These are phyloP conservation scores for Neovahlkampfia damariscottae DNA, from an alignment of 78 protist genomes.

Conservation along the genomic window DNA sequence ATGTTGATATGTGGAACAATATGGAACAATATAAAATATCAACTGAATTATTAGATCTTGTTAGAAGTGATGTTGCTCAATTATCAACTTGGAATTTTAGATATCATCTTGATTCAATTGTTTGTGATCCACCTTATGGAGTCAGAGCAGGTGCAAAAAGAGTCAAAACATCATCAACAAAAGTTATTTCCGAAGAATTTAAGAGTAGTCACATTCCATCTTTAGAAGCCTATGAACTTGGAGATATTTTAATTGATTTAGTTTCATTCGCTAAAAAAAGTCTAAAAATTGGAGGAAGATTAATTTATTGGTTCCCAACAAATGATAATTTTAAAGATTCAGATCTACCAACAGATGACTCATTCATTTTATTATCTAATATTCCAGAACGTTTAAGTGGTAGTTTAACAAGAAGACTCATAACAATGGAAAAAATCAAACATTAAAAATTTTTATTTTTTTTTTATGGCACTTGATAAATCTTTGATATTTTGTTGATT, in stretches of 20 bases:
- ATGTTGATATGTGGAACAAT: background rate
- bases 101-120: slow-evolving; percentile 31
- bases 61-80: background rate
- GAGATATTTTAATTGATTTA: background rate
- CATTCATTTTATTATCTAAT: background rate
- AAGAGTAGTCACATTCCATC: slow-evolving; percentile 4
- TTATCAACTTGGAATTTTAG: background rate
- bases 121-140: slow-evolving; percentile 49
- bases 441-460: background rate
- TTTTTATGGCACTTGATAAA: background rate
- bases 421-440: slow-evolving; percentile 8
- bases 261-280: background rate
- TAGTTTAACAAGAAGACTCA: background rate
- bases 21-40: background rate
- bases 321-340: background rate
- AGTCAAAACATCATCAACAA: background rate
- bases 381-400: background rate
- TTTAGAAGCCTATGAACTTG: slow-evolving; percentile 4
- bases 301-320: slow-evolving; percentile 33
- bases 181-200: background rate
- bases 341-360: slow-evolving; percentile 24
- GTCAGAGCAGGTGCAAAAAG: slow-evolving; percentile 13
- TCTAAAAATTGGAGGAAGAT: slow-evolving; percentile 29
- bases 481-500: too few species aligned
- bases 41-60: background rate